Base-by-base conservation (phyloP, 1,139 yeast genomes). In the Saccharomyces hybrid region DNA sequence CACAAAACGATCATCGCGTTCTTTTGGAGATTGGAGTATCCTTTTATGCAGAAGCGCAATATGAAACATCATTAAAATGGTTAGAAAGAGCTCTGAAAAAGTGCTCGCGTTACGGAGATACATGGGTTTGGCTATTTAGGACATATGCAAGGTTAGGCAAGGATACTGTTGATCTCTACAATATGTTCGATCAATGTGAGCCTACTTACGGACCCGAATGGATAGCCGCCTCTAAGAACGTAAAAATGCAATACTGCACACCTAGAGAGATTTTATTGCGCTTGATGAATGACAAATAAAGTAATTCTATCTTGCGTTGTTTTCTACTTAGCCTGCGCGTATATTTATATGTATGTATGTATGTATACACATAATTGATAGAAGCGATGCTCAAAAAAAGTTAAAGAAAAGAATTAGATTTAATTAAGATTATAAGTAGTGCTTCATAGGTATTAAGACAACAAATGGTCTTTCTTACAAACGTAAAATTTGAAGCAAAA, bases 21-120 rank as follows among this genome's bases (percentile, higher is more conserved):
- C 72, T 91, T 26, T 61, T 82, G 27, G 76, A 81, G 1, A 83
- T 88, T 50, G 97, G 95, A 0, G 72, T 78, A 5, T 80, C 81
- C 58, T 83, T 89, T 61, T 87, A 87, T 86, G 64, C 73, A 2
- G 88, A 82, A 38, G 85, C 87, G 0, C 88, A 87, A 61, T 70
- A 76, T 46, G 70, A 78, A 1, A 84, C 84, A 61, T 90, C 96
- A 0, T 74, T 75, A 55, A 77, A 83, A 14, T 91, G 97, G 93
- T 80, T 90, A 60, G 85, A 85, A 50, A 77, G 90, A 52, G 86
- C 95, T 2, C 66, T 83, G 20, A 75, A 74, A 41, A 74, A 75
- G n/a, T 83, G 84, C 57, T 68, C 73, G 0, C 73, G 70, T 14
- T 78, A 76, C 65, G 98, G 96, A 3, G 98, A 91, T 68, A 70